Conservation (phyloP, 345 rosid species). For the Moricandia moricandioides region DNA sequence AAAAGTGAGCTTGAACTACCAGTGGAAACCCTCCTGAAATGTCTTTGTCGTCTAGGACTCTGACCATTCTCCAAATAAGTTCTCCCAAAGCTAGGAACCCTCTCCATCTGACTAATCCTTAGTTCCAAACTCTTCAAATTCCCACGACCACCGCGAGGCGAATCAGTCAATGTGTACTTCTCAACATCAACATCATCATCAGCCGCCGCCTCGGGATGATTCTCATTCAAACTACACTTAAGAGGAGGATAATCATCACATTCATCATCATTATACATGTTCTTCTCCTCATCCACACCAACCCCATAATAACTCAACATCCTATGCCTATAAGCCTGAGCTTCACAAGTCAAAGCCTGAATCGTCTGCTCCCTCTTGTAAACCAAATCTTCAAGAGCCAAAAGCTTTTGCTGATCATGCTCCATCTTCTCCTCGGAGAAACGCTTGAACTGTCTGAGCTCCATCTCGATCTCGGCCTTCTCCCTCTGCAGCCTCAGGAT, state of each 20-base stretch:
- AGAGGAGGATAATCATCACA: conserved; percentile 71
- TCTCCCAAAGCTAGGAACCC: conserved; percentile 46
- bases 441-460: conserved; percentile 84
- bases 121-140: conserved; percentile 68
- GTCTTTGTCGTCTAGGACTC: conserved; percentile 58
- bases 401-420: conserved; percentile 82
- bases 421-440: conserved; percentile 87
- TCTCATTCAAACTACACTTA: conserved; percentile 69
- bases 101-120: conserved; percentile 75
- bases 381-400: conserved; percentile 70
- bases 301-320: conserved; percentile 63
- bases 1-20: conserved; percentile 58
- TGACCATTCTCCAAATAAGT: conserved; percentile 65
- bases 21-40: conserved; percentile 49
- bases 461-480: conserved; percentile 96
- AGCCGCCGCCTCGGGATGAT: conserved; percentile 3
- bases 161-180: conserved; percentile 69
- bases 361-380: conserved; percentile 87
- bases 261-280: conserved; percentile 36
- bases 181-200: conserved; percentile 64
- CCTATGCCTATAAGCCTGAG: conserved; percentile 84
- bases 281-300: conserved; percentile 57
- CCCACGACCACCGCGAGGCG: conserved; percentile 41
- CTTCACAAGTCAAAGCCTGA: conserved; percentile 76
- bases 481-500: conserved; percentile 92